These are phyloP conservation scores for Physocladia obscura DNA, from an alignment of 192 early-diverging fungal species.

Conservation along the genomic window DNA sequence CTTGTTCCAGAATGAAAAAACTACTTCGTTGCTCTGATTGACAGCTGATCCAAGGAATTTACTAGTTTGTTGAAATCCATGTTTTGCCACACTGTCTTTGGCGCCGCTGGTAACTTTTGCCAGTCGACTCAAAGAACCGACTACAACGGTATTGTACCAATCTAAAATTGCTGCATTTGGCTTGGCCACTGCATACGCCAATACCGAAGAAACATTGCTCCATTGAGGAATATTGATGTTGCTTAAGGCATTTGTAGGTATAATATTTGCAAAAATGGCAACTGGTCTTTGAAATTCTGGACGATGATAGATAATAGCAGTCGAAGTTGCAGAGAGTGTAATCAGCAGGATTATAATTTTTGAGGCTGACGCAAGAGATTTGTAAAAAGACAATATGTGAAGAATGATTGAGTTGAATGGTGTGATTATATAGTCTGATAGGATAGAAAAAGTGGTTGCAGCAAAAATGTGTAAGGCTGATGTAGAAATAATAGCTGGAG, in stretches of 20 bases:
- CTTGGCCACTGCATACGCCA: neutral
- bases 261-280: neutral
- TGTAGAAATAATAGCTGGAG: neutral
- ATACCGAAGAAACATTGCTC: neutral
- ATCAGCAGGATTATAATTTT: neutral
- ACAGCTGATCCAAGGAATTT: neutral
- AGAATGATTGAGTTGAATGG: neutral
- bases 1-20: neutral
- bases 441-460: neutral
- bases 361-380: neutral
- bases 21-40: neutral
- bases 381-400: too few relatives aligned
- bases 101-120: neutral
- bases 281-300: neutral
- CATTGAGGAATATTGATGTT: neutral
- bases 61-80: neutral
- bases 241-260: neutral
- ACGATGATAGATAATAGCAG: neutral
- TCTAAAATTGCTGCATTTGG: neutral
- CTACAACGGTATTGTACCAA: slow-evolving; percentile 18
- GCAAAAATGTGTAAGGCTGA: neutral
- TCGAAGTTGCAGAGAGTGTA: neutral
- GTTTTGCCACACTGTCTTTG: neutral
- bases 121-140: neutral
- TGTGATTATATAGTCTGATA: neutral